These are phyloP conservation scores for Quercus glauca DNA, from an alignment of 306 rosid species.

Conservation along the genomic window DNA sequence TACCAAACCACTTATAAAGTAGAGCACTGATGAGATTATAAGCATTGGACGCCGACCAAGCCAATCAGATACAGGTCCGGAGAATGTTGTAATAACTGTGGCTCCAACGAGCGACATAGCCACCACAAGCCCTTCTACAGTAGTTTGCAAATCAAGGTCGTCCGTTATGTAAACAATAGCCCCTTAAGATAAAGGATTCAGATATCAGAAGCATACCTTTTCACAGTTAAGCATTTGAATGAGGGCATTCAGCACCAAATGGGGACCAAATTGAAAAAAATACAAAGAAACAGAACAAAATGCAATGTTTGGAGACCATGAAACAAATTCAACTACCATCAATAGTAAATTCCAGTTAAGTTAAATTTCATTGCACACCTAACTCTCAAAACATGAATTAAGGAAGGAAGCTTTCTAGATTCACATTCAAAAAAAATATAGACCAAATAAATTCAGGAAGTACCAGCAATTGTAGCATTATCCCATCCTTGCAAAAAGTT, in stretches of 20 bases:
- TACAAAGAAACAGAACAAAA: neutral
- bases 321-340: neutral
- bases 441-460: neutral
- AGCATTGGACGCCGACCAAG: constrained; percentile 73
- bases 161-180: constrained; percentile 63
- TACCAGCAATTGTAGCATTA: constrained; percentile 95
- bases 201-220: neutral
- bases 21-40: constrained; percentile 62
- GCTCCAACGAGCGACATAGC: constrained; percentile 85
- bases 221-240: neutral
- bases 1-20: constrained; percentile 61
- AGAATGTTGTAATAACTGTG: constrained; percentile 62
- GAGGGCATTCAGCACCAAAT: neutral
- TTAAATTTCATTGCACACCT: neutral
- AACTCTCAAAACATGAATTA: neutral
- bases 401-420: neutral
- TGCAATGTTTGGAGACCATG: neutral
- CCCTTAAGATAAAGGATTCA: constrained; percentile 40
- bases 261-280: neutral
- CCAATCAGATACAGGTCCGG: constrained; percentile 67
- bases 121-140: constrained; percentile 77
- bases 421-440: neutral
- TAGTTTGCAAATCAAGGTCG: constrained; percentile 44
- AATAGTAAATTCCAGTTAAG: neutral
- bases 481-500: constrained; percentile 94